These are phyloP conservation scores for Penicillium hesseltinei DNA, from an alignment of 2,329 filamentous ascomycete species.

Conservation along the genomic window DNA sequence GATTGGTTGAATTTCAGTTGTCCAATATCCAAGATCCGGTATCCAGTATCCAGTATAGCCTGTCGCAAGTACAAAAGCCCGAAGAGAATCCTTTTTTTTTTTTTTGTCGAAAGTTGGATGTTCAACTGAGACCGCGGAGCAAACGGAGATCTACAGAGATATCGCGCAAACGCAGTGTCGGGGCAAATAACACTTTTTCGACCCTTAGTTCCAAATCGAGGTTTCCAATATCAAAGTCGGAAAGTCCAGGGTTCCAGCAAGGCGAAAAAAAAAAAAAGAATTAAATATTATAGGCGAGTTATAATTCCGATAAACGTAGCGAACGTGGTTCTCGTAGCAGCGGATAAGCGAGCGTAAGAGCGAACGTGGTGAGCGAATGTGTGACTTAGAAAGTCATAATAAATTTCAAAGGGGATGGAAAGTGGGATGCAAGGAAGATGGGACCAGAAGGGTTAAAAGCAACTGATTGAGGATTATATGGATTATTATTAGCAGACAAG, in stretches of 20 bases:
- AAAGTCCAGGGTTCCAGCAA: slow-evolving; percentile 8
- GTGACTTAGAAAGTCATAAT: slow-evolving; percentile 34
- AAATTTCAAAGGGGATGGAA: slow-evolving; percentile 14
- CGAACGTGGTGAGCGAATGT: slow-evolving; percentile 40
- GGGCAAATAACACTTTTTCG: slow-evolving; percentile 7
- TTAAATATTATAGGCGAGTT: slow-evolving; percentile 29
- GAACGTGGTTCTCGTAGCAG: slow-evolving; percentile 40
- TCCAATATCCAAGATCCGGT: not conserved
- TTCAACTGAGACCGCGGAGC: slow-evolving; percentile 9
- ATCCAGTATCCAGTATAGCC: not conserved
- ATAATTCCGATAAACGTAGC: slow-evolving; percentile 32
- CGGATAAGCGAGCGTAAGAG: slow-evolving; percentile 38
- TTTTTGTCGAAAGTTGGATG: not conserved
- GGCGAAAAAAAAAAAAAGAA: slow-evolving; percentile 2
- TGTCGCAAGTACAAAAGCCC: not conserved
- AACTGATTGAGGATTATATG: slow-evolving; percentile 20
- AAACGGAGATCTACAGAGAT: slow-evolving; percentile 17
- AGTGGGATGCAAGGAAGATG: slow-evolving; percentile 19
- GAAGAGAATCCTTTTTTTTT: not conserved
- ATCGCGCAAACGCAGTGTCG: slow-evolving; percentile 20
- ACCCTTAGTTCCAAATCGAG: slow-evolving; percentile 4
- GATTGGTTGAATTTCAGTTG: slow-evolving; percentile 5
- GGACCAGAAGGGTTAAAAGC: slow-evolving; percentile 30
- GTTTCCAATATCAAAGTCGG: not conserved
- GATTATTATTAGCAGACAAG: slow-evolving; percentile 28